These are phyloP conservation scores for Sarcodon sp. DNA, from an alignment of 768 basidiomycete species.

Conservation along the genomic window DNA sequence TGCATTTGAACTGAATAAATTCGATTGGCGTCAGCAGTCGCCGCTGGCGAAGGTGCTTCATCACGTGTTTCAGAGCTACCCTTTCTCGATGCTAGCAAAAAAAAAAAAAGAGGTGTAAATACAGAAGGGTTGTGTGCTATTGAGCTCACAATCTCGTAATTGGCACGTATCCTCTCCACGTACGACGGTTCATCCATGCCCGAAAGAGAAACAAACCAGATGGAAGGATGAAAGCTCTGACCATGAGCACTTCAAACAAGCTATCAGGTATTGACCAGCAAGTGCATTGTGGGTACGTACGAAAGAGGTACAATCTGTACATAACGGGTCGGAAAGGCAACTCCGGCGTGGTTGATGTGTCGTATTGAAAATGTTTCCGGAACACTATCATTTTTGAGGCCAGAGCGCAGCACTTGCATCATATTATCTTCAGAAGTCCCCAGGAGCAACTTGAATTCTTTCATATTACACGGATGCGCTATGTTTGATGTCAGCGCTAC, in stretches of 20 bases:
- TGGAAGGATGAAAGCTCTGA: conserved; percentile 64
- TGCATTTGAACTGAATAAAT: conserved; percentile 39
- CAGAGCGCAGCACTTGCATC: conserved; percentile 49
- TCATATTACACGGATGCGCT: conserved; percentile 83
- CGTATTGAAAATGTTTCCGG: conserved; percentile 53
- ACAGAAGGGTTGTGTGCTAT: not conserved
- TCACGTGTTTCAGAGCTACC: conserved; percentile 47
- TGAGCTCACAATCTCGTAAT: conserved; percentile 52
- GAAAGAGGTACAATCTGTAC: conserved; percentile 67
- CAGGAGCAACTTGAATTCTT: conserved; percentile 64
- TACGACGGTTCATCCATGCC: conserved; percentile 44
- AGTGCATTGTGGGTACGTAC: conserved; percentile 25
- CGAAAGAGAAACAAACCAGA: conserved; percentile 58
- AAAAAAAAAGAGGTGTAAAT: not conserved
- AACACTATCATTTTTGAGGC: conserved; percentile 51
- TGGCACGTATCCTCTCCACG: conserved; percentile 38
- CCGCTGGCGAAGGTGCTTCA: conserved; percentile 69
- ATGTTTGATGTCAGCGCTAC: conserved; percentile 4
- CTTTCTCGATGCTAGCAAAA: conserved; percentile 49
- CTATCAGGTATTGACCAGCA: not conserved
- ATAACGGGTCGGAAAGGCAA: conserved; percentile 51
- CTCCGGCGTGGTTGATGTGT: conserved; percentile 40
- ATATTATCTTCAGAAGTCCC: conserved; percentile 54
- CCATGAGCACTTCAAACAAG: conserved; percentile 42
- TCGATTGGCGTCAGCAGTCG: conserved; percentile 56